A percentile compares a stretch with the other conserved stretches of the same genome.
Conservation (phyloP, 495 filamentous ascomycete species). For the Saxispiralis lemnorum region DNA sequence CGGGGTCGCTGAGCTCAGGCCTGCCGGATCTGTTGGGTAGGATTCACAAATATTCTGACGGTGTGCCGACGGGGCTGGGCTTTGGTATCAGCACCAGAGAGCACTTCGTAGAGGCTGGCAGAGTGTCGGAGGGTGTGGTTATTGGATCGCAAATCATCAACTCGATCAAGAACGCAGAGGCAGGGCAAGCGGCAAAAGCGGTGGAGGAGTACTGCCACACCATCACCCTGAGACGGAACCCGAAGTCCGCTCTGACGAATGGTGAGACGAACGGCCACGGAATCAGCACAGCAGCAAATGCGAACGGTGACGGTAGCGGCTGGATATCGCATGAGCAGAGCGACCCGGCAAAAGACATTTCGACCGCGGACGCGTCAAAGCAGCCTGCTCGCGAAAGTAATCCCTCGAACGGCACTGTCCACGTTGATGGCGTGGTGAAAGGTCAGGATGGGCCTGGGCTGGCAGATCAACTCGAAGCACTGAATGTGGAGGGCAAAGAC, state of each 20-base stretch:
- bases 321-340: constrained; percentile 12
- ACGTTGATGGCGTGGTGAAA: constrained; percentile 44
- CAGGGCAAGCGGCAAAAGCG: constrained; percentile 50
- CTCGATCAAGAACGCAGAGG: constrained; percentile 49
- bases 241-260: not conserved
- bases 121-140: constrained; percentile 85
- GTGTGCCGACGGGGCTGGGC: constrained; percentile 76
- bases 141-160: constrained; percentile 89
- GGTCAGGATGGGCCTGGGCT: constrained; percentile 47
- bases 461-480: constrained; percentile 53
- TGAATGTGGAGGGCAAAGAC: constrained; percentile 37
- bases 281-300: constrained; percentile 37
- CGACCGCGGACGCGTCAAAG: constrained; percentile 13
- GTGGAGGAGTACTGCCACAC: constrained; percentile 75
- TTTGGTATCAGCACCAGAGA: constrained; percentile 93
- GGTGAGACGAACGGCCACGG: constrained; percentile 19
- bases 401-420: constrained; percentile 22
- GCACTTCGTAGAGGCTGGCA: constrained; percentile 72
- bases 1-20: constrained; percentile 58
- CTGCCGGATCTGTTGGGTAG: constrained; percentile 63
- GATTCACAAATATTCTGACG: constrained; percentile 84
- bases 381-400: constrained; percentile 11
- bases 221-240: constrained; percentile 44
- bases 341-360: constrained; percentile 10
- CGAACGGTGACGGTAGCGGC: constrained; percentile 24